A percentile compares a stretch with the other conserved stretches of the same genome.
Evolutionary conservation across 257 asterid genomes (phyloP).

Genomic region (Ilex asprella): DNA sequence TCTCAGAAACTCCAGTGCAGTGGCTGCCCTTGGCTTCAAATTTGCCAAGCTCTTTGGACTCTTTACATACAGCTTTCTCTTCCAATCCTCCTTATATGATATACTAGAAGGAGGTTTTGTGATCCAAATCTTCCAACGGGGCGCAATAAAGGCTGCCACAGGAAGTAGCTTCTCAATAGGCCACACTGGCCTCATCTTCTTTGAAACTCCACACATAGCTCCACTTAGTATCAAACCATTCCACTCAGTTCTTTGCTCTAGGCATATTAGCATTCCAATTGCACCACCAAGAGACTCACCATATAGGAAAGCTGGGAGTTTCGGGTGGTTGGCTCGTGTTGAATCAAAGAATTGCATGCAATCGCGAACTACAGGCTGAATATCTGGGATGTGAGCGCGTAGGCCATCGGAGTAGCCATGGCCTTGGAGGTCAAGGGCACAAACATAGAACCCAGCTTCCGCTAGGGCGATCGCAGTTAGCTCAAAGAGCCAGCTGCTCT

Average conservation of each 20-base stretch:
- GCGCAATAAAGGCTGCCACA: constrained; percentile 49
- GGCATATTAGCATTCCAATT: constrained; percentile 41
- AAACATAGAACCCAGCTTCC: constrained; percentile 57
- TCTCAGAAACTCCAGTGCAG: constrained; percentile 51
- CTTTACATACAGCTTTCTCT: constrained; percentile 38
- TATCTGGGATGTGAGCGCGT: constrained; percentile 43
- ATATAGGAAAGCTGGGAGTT: constrained; percentile 57
- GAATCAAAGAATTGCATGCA: constrained; percentile 50
- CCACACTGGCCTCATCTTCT: constrained; percentile 61
- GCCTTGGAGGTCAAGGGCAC: constrained; percentile 70
- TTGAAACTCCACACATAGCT: constrained; percentile 68
- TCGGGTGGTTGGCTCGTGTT: constrained; percentile 24
- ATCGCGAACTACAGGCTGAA: constrained; percentile 42
- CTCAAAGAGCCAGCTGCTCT: constrained; percentile 78
- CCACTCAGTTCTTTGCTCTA: constrained; percentile 52
- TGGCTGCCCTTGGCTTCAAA: constrained; percentile 54
- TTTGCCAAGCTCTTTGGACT: constrained; percentile 47
- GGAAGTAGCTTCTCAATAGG: constrained; percentile 74
- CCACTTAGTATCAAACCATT: constrained; percentile 64
- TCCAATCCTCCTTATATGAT: constrained; percentile 57
- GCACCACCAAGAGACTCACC: constrained; percentile 89
- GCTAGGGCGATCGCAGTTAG: constrained; percentile 73
- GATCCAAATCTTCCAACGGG: constrained; percentile 52
- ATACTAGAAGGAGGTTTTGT: constrained; percentile 40
- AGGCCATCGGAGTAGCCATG: constrained; percentile 73